Evolutionary conservation across 2,329 filamentous ascomycete species (phyloP).

Genomic region (Coniella vitis): DNA sequence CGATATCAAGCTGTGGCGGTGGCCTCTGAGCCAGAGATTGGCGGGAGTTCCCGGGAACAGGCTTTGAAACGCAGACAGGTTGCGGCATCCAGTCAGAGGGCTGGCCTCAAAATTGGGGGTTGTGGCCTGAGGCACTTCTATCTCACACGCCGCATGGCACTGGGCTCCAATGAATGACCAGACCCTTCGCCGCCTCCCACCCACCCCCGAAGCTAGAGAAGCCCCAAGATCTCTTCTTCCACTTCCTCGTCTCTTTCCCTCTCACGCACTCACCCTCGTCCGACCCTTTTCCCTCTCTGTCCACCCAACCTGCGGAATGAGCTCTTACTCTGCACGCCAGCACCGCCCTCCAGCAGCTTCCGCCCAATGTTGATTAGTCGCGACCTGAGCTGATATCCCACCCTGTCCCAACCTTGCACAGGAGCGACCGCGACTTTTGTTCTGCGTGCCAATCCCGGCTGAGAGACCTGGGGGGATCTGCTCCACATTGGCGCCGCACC

Average conservation of each 20-base stretch:
- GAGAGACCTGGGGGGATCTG: conserved; percentile 1
- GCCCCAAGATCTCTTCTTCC: conserved; percentile 3
- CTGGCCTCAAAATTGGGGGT: neutral
- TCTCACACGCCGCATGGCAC: neutral
- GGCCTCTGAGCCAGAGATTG: neutral
- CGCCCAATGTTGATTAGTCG: neutral
- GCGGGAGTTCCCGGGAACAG: neutral
- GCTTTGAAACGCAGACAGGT: neutral
- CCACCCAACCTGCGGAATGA: neutral
- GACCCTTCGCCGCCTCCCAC: conserved; percentile 3
- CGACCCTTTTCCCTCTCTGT: neutral
- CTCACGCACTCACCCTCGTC: neutral
- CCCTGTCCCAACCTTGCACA: neutral
- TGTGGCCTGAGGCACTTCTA: neutral
- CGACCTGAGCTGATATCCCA: neutral
- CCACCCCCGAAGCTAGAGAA: conserved; percentile 3
- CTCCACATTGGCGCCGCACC: neutral
- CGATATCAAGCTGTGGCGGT: neutral
- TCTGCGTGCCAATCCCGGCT: neutral
- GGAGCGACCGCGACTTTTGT: neutral
- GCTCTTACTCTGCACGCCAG: neutral
- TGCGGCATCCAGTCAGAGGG: neutral
- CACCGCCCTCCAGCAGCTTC: neutral
- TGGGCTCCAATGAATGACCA: neutral
- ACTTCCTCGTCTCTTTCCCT: conserved; percentile 1